phyloP scores from a whole-genome alignment of 345 rosid species.

The Rhodamnia rubescens region DNA sequence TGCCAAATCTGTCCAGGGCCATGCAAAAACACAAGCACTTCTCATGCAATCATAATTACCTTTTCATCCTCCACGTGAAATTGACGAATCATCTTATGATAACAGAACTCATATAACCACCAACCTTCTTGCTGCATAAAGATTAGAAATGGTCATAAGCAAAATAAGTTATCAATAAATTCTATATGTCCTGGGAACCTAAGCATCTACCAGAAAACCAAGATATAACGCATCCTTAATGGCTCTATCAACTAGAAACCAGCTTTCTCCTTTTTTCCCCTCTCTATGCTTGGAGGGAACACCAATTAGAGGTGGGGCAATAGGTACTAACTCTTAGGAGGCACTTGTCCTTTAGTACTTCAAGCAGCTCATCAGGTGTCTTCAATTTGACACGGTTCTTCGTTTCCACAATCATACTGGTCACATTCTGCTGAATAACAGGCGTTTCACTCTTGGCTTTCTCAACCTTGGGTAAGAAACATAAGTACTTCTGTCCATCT shows the following conservation, averaged over 20 bases:
- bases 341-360: conserved; percentile 49
- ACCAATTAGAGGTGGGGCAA: neutral
- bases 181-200: neutral
- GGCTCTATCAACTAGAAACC: neutral
- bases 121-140: conserved; percentile 91
- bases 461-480: conserved; percentile 84
- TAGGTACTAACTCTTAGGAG: conserved; percentile 43
- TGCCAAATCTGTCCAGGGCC: neutral
- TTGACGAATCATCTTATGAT: conserved; percentile 42
- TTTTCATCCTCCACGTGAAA: conserved; percentile 63
- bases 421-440: conserved; percentile 36
- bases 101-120: conserved; percentile 98
- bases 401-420: conserved; percentile 72
- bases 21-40: neutral
- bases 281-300: neutral
- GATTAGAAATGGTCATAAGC: neutral
- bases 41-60: conserved; percentile 19
- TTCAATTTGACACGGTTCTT: conserved; percentile 60
- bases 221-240: neutral
- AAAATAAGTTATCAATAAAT: neutral
- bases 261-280: neutral
- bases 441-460: conserved; percentile 38
- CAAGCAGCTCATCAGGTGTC: conserved; percentile 89
- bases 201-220: neutral
- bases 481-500: conserved; percentile 44